phyloP scores from a whole-genome alignment of 2,329 filamentous ascomycete genomes.

The Aspergillus udagawae region DNA sequence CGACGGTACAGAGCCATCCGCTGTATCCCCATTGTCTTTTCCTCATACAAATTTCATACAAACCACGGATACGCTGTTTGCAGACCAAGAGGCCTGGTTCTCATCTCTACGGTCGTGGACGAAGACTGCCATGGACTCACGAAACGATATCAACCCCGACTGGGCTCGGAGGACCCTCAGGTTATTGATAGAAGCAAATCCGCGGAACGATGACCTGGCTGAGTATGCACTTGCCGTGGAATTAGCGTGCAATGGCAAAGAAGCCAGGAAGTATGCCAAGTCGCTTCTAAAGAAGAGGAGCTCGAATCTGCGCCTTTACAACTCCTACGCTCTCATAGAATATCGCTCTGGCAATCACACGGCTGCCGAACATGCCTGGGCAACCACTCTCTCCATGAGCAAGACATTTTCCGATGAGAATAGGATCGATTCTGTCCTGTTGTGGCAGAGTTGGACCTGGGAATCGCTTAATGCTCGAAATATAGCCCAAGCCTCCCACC shows the following conservation, averaged over 20 bases:
- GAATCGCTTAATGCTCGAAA: constrained; percentile 53
- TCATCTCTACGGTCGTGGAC: constrained; percentile 33
- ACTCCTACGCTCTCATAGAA: constrained; percentile 74
- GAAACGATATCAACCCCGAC: constrained; percentile 35
- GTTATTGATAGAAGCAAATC: constrained; percentile 48
- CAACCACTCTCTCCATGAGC: constrained; percentile 61
- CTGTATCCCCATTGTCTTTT: constrained; percentile 29
- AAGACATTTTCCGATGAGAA: constrained; percentile 34
- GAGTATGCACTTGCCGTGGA: constrained; percentile 69
- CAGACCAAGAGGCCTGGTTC: constrained; percentile 47
- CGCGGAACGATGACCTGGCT: constrained; percentile 53
- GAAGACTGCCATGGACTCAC: constrained; percentile 17
- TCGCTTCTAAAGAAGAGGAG: constrained; percentile 65
- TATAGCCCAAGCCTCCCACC: constrained; percentile 30
- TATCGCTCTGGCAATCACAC: constrained; percentile 53
- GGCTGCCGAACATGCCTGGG: constrained; percentile 61
- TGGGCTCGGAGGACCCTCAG: constrained; percentile 56
- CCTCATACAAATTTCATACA: constrained; percentile 35
- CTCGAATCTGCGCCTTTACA: constrained; percentile 66
- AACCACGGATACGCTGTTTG: constrained; percentile 54
- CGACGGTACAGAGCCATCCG: constrained; percentile 5
- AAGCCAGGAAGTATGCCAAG: constrained; percentile 68
- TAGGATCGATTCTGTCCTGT: constrained; percentile 37
- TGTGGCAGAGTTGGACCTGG: constrained; percentile 66
- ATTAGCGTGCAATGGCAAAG: constrained; percentile 50